phyloP scores from a whole-genome alignment of 1,284 basidiomycete species.

The Peniophora sp. region DNA sequence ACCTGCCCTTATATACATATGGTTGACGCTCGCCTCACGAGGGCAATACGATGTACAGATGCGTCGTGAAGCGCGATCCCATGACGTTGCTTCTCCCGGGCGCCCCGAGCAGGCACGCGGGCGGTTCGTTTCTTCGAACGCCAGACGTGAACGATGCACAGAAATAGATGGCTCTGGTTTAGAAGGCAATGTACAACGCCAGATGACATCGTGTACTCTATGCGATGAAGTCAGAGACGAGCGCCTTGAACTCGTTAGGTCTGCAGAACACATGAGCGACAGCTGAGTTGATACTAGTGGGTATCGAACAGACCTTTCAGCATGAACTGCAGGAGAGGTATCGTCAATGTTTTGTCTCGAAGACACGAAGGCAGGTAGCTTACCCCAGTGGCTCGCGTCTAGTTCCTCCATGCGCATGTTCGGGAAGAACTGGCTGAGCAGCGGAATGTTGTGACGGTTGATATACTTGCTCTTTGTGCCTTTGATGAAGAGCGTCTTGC shows the following conservation, averaged over 20 bases:
- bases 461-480: constrained; percentile 77
- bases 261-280: constrained; percentile 16
- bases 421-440: constrained; percentile 64
- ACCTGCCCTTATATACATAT: background rate
- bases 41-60: background rate
- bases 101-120: too few relatives aligned
- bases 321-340: constrained; percentile 35
- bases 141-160: too few relatives aligned
- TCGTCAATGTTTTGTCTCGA: constrained; percentile 1
- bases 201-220: constrained; percentile 2
- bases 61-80: too few relatives aligned
- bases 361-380: constrained; percentile 13
- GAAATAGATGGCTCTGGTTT: too few relatives aligned
- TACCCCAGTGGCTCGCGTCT: constrained; percentile 67
- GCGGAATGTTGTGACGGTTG: constrained; percentile 54
- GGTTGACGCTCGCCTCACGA: constrained; percentile 4
- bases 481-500: constrained; percentile 70
- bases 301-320: constrained; percentile 39
- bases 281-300: background rate
- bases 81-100: too few relatives aligned
- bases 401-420: constrained; percentile 43
- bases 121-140: too few relatives aligned
- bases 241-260: constrained; percentile 37
- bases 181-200: too few relatives aligned
- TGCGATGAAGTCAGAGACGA: constrained; percentile 33